phyloP scores from a whole-genome alignment of 768 basidiomycete species.

The Tricholoma bakamatsutake region DNA sequence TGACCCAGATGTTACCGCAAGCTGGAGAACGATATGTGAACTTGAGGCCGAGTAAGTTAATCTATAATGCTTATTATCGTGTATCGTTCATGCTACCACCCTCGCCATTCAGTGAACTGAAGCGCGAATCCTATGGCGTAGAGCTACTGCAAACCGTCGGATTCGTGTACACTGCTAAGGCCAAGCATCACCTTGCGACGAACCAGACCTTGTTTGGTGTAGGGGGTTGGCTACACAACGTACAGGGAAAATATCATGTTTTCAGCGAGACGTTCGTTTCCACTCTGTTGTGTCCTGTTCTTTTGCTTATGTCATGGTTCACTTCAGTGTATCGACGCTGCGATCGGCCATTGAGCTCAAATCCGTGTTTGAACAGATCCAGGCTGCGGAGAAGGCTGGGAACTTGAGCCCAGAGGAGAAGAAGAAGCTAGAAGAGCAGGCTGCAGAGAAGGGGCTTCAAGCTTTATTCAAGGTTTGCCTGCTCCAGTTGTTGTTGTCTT shows the following conservation, averaged over 20 bases:
- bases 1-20: constrained; percentile 62
- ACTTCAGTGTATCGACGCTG: constrained; percentile 68
- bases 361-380: constrained; percentile 85
- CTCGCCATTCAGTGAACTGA: constrained; percentile 53
- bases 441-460: constrained; percentile 88
- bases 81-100: constrained; percentile 1
- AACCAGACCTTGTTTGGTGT: constrained; percentile 71
- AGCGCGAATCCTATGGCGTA: constrained; percentile 81
- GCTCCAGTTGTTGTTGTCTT: background rate
- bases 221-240: constrained; percentile 90
- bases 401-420: constrained; percentile 74
- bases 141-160: constrained; percentile 84
- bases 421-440: constrained; percentile 82
- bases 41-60: constrained; percentile 68
- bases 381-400: constrained; percentile 83
- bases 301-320: constrained; percentile 1
- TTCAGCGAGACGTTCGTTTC: constrained; percentile 85
- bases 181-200: constrained; percentile 78
- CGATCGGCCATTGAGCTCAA: constrained; percentile 87
- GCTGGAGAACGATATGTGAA: constrained; percentile 73
- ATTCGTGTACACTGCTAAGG: constrained; percentile 78
- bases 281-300: background rate
- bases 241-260: constrained; percentile 88
- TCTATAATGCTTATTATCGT: background rate
- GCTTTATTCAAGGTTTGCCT: constrained; percentile 76